Evolutionary conservation across 176 grass and related monocot species (phyloP).

Genomic region (Avena sativa): DNA sequence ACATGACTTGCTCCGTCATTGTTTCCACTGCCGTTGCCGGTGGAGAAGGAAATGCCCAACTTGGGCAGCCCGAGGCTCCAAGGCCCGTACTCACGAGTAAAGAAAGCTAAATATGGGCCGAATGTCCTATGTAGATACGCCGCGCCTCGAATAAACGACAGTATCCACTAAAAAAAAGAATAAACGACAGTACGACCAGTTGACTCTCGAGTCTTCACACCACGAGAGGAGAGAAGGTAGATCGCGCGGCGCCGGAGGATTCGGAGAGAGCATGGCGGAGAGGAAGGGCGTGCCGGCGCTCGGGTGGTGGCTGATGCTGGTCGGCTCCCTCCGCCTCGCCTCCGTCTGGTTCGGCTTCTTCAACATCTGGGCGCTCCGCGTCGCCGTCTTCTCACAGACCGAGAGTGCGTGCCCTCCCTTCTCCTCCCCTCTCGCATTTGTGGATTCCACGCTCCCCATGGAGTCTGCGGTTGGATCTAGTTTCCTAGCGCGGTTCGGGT

Average conservation of each 20-base stretch:
- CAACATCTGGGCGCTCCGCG: slow-evolving; percentile 85
- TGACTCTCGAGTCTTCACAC: not conserved
- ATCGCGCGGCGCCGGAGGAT: not conserved
- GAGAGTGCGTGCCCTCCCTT: slow-evolving; percentile 47
- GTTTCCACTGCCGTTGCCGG: no score
- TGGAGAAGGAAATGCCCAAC: no score
- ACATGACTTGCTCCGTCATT: no score
- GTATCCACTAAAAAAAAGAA: no score
- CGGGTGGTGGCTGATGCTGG: slow-evolving; percentile 94
- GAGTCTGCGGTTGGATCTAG: not conserved
- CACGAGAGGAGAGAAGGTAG: not conserved
- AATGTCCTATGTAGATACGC: no score
- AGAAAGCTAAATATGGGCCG: no score
- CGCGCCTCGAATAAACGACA: no score
- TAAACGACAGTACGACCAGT: not conserved
- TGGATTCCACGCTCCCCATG: not conserved
- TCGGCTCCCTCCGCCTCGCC: slow-evolving; percentile 79
- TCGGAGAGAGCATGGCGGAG: slow-evolving; percentile 27
- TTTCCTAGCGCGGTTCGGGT: not conserved
- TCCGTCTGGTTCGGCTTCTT: slow-evolving; percentile 98
- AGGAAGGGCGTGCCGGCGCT: slow-evolving; percentile 55
- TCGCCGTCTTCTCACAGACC: slow-evolving; percentile 85
- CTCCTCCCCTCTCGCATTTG: not conserved
- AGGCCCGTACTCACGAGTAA: no score
- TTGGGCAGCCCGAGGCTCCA: no score